A percentile compares a stretch with the other conserved stretches of the same genome.
Evolutionary conservation across 306 rosid genomes (phyloP).

Genomic region (Lathyrus oleraceus): DNA sequence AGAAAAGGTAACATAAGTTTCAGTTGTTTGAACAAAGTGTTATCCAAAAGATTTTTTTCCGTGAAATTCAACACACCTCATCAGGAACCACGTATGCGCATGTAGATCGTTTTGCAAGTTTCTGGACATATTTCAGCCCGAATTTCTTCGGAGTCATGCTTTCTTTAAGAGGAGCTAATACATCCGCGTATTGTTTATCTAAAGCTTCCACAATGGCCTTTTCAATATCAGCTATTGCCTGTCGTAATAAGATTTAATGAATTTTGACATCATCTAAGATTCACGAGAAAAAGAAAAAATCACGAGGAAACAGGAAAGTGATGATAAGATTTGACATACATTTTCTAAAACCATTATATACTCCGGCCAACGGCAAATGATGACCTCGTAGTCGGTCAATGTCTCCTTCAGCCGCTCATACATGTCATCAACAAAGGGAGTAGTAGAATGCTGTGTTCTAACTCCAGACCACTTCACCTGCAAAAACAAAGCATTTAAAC

Average conservation of each 20-base stretch:
- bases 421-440: constrained; percentile 98
- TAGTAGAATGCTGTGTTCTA: constrained; percentile 88
- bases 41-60: neutral
- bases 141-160: constrained; percentile 85
- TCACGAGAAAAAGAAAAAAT: constrained; percentile 9
- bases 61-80: constrained; percentile 61
- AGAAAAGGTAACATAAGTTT: constrained; percentile 34
- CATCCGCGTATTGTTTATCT: constrained; percentile 95
- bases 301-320: constrained; percentile 16
- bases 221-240: constrained; percentile 93
- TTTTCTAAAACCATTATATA: constrained; percentile 77
- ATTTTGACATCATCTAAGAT: constrained; percentile 11
- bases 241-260: neutral
- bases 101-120: constrained; percentile 77
- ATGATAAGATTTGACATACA: constrained; percentile 53
- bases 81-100: constrained; percentile 73
- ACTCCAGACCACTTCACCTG: constrained; percentile 99
- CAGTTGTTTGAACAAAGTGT: neutral
- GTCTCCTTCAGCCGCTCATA: constrained; percentile 88
- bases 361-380: constrained; percentile 98
- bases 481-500: constrained; percentile 44
- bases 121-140: constrained; percentile 95
- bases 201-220: constrained; percentile 86
- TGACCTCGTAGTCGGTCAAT: constrained; percentile 80
- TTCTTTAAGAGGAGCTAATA: constrained; percentile 85